phyloP scores from a whole-genome alignment of 495 filamentous ascomycete species.

The Talaromyces adpressus region DNA sequence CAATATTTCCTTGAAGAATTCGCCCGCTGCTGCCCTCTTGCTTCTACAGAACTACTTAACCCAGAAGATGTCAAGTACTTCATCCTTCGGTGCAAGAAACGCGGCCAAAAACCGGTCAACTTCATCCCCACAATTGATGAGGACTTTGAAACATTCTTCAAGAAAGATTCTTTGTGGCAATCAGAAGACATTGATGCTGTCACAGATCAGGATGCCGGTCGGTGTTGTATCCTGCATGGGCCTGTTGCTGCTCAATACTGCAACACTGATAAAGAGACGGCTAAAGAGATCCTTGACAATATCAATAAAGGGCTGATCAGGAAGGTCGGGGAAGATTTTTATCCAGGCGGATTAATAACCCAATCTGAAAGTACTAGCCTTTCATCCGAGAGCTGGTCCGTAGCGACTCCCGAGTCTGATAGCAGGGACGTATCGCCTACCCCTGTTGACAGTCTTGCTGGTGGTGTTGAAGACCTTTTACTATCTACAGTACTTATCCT shows the following conservation, averaged over 20 bases:
- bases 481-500: neutral
- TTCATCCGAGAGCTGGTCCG: neutral
- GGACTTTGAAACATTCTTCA: conserved; percentile 97
- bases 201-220: conserved; percentile 87
- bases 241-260: conserved; percentile 92
- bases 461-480: neutral
- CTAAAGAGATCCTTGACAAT: conserved; percentile 85
- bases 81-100: conserved; percentile 80
- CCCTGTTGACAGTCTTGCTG: neutral
- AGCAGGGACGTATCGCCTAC: neutral
- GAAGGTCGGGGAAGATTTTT: conserved; percentile 6
- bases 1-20: conserved; percentile 63
- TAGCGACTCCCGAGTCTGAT: neutral
- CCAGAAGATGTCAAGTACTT: conserved; percentile 98
- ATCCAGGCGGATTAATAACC: neutral
- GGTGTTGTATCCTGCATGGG: conserved; percentile 92
- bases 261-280: conserved; percentile 79
- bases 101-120: conserved; percentile 95
- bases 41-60: conserved; percentile 83
- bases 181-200: conserved; percentile 95
- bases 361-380: neutral
- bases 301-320: conserved; percentile 83
- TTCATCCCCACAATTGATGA: conserved; percentile 93
- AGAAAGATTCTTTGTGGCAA: conserved; percentile 99
- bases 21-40: conserved; percentile 73